Evolutionary conservation across 208 protist genomes (phyloP), one percentile per base, ranked within the genome.

Genomic region (Trypanosoma lewisi): DNA sequence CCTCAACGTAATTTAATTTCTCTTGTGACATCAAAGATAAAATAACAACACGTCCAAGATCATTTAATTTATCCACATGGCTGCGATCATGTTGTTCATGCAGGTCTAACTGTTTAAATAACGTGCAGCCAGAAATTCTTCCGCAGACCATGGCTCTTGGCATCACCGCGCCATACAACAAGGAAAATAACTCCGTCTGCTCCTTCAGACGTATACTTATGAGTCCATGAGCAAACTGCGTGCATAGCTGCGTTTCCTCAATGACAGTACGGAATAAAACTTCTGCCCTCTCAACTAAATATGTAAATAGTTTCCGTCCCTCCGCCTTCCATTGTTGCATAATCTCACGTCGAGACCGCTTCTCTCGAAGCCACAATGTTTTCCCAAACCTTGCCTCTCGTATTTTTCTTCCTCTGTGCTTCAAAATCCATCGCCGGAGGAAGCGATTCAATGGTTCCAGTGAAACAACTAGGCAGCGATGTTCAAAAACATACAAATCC

Each of bases 131-230:
- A 14, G 57, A 41, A 28, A 87, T 51, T 19, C 76, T 70, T 1
- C 72, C 85, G 36, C 79, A 87, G 9, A 76, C 71, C 5, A 73
- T 36, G 9, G 69, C 52, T 12, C 62, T 60, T 23, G 71, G 54
- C 86, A 93, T 93, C 8, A 49, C 44, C 16, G 58, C 41, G 5
- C 86, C 86, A 68, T 70, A 93, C 17, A 84, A 48, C n/a, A 84
- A 42, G 0, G 66, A 44, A 56, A 86, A 87, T n/a, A 75, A 36
- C 47, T 79, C 80, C 1, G 75, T 67, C 16, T 71, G 71, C 27
- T 83, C 73, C 17, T 48, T 57, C 25, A 89, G 49, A 16, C 52
- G 63, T 12, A 87, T 53, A 34, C 53, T 56, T 17, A 74, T 58
- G 14, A 83, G 54, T 0, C 72, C 80, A 0, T 70, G 62, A 33